Conservation (phyloP, 2,329 filamentous ascomycete species). For the Cercospora zeae-maydis region DNA sequence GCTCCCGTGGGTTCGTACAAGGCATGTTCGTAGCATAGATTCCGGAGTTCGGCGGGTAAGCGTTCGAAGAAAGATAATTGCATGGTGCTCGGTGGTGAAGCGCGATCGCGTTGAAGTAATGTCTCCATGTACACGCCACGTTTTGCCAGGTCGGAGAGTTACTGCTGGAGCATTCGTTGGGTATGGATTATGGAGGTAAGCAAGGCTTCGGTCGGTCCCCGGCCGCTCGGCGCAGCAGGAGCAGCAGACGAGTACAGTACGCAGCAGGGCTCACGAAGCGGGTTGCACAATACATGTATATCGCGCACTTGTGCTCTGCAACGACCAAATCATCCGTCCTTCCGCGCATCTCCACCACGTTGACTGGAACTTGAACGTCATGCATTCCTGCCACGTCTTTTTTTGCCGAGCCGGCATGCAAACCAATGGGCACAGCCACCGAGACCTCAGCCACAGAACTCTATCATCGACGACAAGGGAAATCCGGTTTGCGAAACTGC, state of each 20-base stretch:
- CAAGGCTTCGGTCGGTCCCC: neutral
- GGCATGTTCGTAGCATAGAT: conserved; percentile 18
- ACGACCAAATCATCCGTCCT: neutral
- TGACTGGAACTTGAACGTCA: conserved; percentile 7
- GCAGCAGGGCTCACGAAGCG: neutral
- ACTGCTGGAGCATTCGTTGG: neutral
- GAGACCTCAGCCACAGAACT: neutral
- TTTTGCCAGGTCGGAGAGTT: neutral
- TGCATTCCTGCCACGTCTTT: conserved; percentile 13
- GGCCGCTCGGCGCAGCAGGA: neutral
- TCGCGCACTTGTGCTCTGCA: neutral
- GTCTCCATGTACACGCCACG: neutral
- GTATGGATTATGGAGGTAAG: no score
- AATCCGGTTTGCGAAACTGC: neutral
- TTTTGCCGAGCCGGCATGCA: neutral
- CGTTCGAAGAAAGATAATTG: conserved; percentile 11
- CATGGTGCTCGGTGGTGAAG: neutral
- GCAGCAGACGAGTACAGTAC: no score
- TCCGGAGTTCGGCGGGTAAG: conserved; percentile 19
- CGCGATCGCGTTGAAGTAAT: neutral
- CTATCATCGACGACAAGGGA: neutral
- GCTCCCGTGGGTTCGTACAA: conserved; percentile 12
- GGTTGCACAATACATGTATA: neutral
- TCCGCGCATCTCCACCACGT: neutral
- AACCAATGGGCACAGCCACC: neutral